These are phyloP conservation scores for Anthracocystis walkeri DNA, from an alignment of 1,284 basidiomycete species.

Conservation along the genomic window DNA sequence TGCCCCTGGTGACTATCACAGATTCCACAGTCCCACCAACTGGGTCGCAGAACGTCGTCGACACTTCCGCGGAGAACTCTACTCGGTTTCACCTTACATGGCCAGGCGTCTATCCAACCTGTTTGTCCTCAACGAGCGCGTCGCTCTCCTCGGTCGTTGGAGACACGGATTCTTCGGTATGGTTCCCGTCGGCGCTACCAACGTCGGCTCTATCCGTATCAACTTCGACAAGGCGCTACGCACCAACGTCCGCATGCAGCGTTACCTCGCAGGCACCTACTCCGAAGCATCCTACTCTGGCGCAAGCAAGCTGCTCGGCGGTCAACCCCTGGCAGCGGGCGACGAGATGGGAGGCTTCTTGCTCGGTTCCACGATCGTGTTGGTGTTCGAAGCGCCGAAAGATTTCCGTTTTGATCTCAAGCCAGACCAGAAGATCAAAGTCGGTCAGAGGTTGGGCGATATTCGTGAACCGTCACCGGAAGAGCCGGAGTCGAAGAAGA, in stretches of 20 bases:
- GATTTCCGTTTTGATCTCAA: conserved; percentile 84
- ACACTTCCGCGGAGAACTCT: conserved; percentile 96
- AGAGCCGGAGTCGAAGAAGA: conserved; percentile 18
- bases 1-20: conserved; percentile 97
- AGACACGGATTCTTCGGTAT: conserved; percentile 95
- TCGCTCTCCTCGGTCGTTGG: conserved; percentile 96
- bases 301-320: conserved; percentile 76
- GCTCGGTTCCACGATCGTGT: conserved; percentile 92
- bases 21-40: conserved; percentile 93
- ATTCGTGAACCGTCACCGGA: conserved; percentile 30
- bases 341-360: conserved; percentile 98
- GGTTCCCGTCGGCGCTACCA: conserved; percentile 97
- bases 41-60: conserved; percentile 97
- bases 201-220: conserved; percentile 95
- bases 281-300: conserved; percentile 78
- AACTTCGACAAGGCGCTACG: conserved; percentile 88
- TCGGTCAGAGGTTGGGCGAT: conserved; percentile 78
- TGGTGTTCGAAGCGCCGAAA: conserved; percentile 94
- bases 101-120: conserved; percentile 90
- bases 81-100: conserved; percentile 96
- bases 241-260: conserved; percentile 64
- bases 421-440: conserved; percentile 86
- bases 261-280: conserved; percentile 79
- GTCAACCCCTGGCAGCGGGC: conserved; percentile 86
- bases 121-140: conserved; percentile 97